Conservation (phyloP, 345 rosid genomes). For the Hibiscus trionum region DNA sequence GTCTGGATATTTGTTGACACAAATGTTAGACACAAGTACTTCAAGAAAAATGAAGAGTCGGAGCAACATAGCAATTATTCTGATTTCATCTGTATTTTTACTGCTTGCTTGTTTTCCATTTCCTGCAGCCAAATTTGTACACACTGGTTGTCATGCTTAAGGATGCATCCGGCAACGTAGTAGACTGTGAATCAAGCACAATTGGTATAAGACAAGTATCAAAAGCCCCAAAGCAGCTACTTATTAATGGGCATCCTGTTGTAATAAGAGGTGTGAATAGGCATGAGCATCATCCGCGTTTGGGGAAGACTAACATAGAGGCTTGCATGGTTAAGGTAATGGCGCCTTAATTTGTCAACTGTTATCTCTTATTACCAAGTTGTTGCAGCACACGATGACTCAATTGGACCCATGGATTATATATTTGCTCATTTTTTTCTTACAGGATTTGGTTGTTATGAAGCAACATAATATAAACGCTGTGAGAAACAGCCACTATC, state of each 20-base stretch:
- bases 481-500: constrained; percentile 98
- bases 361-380: constrained; percentile 9
- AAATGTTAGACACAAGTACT: neutral
- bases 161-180: constrained; percentile 62
- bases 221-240: constrained; percentile 84
- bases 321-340: constrained; percentile 96
- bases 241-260: constrained; percentile 84
- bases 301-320: constrained; percentile 93
- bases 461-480: constrained; percentile 90
- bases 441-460: constrained; percentile 89
- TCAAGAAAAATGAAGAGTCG: neutral
- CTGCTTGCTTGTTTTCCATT: constrained; percentile 1
- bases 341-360: constrained; percentile 12
- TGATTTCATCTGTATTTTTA: neutral
- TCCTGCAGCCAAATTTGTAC: constrained; percentile 75
- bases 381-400: constrained; percentile 15
- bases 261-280: constrained; percentile 91
- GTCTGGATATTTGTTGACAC: neutral
- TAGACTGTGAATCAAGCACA: constrained; percentile 90
- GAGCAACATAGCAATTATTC: neutral
- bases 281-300: constrained; percentile 98
- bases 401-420: neutral
- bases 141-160: constrained; percentile 69
- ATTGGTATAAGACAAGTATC: constrained; percentile 81
- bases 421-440: constrained; percentile 12